These are phyloP conservation scores for Ilex paraguariensis DNA, from an alignment of 305 asterid genomes.

Conservation along the genomic window DNA sequence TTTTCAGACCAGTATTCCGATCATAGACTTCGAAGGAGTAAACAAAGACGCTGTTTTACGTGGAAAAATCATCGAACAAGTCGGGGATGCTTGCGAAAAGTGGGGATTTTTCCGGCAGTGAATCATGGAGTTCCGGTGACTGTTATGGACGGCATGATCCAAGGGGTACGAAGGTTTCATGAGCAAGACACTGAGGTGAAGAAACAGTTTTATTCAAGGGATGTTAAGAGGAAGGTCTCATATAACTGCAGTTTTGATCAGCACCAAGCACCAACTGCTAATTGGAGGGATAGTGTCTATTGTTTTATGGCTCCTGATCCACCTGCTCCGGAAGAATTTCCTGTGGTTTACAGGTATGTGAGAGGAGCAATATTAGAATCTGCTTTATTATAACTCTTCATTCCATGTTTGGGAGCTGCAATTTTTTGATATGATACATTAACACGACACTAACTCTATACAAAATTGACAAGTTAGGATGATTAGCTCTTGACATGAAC, in stretches of 20 bases:
- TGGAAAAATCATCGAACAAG: neutral
- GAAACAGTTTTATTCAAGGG: conserved; percentile 33
- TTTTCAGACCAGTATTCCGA: neutral
- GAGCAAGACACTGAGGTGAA: conserved; percentile 32
- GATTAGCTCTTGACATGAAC: too few relatives aligned
- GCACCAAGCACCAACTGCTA: conserved; percentile 10
- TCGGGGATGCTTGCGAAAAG: conserved; percentile 17
- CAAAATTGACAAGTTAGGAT: too few relatives aligned
- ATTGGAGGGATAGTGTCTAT: conserved; percentile 34
- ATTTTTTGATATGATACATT: too few relatives aligned
- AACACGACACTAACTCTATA: too few relatives aligned
- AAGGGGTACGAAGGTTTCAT: conserved; percentile 21
- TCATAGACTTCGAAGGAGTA: neutral
- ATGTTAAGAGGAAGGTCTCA: conserved; percentile 18
- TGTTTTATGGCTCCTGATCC: conserved; percentile 25
- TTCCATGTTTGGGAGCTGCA: too few relatives aligned
- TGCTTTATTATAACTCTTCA: too few relatives aligned
- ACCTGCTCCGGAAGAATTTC: conserved; percentile 31
- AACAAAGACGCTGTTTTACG: neutral
- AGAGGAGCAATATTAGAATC: too few relatives aligned
- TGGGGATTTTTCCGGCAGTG: conserved; percentile 40
- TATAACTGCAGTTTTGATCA: conserved; percentile 32
- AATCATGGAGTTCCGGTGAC: conserved; percentile 30
- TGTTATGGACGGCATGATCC: conserved; percentile 17
- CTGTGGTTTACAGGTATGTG: conserved; percentile 29